A percentile compares a stretch with the other conserved stretches of the same genome.
phyloP scores from a whole-genome alignment of 345 rosid genomes.

The Chamaenerion angustifolium region DNA sequence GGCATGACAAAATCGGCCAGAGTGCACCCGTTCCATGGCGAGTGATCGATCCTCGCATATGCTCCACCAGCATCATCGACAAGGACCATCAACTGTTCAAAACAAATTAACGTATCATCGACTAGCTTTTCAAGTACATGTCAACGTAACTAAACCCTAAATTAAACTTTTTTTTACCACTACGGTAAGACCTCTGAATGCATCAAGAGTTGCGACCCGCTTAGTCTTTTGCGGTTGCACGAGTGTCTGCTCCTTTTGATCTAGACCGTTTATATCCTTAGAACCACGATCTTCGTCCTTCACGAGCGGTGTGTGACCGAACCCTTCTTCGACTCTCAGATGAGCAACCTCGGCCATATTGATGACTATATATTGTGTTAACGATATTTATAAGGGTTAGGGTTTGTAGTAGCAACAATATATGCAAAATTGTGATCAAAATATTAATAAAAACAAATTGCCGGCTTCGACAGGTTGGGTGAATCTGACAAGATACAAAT shows the following conservation, averaged over 20 bases:
- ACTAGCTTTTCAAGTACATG: too few relatives aligned
- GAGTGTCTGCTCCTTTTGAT: conserved; percentile 8
- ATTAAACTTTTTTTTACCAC: conserved; percentile 20
- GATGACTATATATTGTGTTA: background rate
- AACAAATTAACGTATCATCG: background rate
- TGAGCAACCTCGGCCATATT: conserved; percentile 21
- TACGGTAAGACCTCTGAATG: conserved; percentile 50
- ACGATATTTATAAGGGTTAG: background rate
- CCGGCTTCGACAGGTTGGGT: too few relatives aligned
- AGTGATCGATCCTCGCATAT: conserved; percentile 40
- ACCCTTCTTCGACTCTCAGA: conserved; percentile 39
- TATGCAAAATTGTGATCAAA: too few relatives aligned
- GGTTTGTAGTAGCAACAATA: background rate
- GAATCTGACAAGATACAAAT: too few relatives aligned
- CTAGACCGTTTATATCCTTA: conserved; percentile 2
- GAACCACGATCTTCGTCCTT: conserved; percentile 6
- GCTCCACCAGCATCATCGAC: conserved; percentile 48
- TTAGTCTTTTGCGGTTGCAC: conserved; percentile 21
- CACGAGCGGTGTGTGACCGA: conserved; percentile 2
- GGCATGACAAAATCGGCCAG: conserved; percentile 68
- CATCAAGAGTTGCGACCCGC: conserved; percentile 48
- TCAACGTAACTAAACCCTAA: too few relatives aligned
- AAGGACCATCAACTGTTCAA: conserved; percentile 38
- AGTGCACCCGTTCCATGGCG: conserved; percentile 62
- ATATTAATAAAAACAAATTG: too few relatives aligned